Evolutionary conservation across 805 yeast species (phyloP), one percentile per base, ranked within the genome.

Genomic region (Diddensiella santjacobensis): DNA sequence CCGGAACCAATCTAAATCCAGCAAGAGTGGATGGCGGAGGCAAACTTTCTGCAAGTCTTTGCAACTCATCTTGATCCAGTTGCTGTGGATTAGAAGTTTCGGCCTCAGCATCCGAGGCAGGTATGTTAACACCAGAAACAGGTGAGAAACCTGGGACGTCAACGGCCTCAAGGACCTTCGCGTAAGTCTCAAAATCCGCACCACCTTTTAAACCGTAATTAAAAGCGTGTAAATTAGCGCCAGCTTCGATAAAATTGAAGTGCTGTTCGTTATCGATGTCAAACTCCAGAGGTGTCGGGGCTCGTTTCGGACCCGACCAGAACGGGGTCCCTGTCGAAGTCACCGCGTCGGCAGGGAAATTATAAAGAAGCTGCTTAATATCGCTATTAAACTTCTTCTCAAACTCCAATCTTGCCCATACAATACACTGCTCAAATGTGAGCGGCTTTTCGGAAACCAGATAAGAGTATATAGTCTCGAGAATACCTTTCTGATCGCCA

Each of bases 301-400:
- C 96, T 66, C 98, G 83, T 71, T 93, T 93, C 29, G 98, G 93
- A 48, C 97, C 96, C 18, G 96, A 80, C 99, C 99, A 93, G 70
- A 93, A 93, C 58, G 95, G 93, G 26, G 83, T 89, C 47, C 99
- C 99, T 44, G 76, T 76, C 0, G 96, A 80, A 2, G 96, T 93
- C 39, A 77, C 82, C 3, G 98, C 93, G 69, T 93, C 99, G 52
- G 78, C 80, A 18, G 99, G 99, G 79, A 93, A 93, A 65, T 91
- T 93, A 75, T 79, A 93, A 57, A 93, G 75, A 62, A 93, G 77
- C 73, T 93, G 99, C 62, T 81, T 72, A 56, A 91, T 89, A 51
- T 91, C 98, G 64, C 88, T 80, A 61, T 79, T 80, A 73, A 77
- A 93, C 69, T 87, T 87, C 59, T 72, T 73, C 71, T 91, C 96